A percentile compares a stretch with the other conserved stretches of the same genome.
Evolutionary conservation across 1,139 yeast genomes (phyloP).

Genomic region (Suhomyces wounanorum): DNA sequence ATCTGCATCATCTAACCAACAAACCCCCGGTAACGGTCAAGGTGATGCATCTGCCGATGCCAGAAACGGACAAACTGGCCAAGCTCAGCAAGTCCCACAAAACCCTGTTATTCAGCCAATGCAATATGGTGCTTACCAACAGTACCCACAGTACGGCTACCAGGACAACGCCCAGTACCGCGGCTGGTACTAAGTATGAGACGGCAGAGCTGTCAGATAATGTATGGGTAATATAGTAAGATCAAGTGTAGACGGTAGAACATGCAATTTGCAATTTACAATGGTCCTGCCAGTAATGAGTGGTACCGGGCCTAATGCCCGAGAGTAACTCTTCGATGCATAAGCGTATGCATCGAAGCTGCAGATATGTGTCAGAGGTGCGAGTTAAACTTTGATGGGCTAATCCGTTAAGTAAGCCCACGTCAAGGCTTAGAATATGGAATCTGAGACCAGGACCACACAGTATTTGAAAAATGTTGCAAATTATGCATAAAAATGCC

Average conservation of each 20-base stretch:
- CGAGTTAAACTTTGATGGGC: neutral
- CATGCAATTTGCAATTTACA: too few species aligned
- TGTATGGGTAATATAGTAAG: constrained; percentile 5
- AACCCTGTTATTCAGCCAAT: constrained; percentile 37
- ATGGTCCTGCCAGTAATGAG: too few species aligned
- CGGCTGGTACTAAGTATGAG: constrained; percentile 21
- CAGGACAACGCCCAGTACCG: constrained; percentile 48
- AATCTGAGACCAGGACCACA: neutral
- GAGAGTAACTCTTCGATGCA: neutral
- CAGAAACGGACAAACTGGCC: constrained; percentile 21
- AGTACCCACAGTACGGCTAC: constrained; percentile 54
- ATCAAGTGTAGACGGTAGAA: neutral
- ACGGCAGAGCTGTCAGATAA: constrained; percentile 1
- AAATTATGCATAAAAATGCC: constrained; percentile 3
- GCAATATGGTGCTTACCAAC: constrained; percentile 51
- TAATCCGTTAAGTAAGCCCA: neutral
- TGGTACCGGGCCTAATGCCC: too few species aligned
- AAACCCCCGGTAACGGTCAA: constrained; percentile 8
- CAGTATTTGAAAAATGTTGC: constrained; percentile 5
- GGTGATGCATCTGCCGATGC: constrained; percentile 12
- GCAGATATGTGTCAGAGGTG: neutral
- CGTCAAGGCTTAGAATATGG: neutral
- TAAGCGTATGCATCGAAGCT: neutral
- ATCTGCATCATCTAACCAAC: constrained; percentile 11
- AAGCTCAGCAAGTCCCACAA: constrained; percentile 27